These are phyloP conservation scores for Candida ponderosae DNA, from an alignment of 805 yeast species.

Conservation along the genomic window DNA sequence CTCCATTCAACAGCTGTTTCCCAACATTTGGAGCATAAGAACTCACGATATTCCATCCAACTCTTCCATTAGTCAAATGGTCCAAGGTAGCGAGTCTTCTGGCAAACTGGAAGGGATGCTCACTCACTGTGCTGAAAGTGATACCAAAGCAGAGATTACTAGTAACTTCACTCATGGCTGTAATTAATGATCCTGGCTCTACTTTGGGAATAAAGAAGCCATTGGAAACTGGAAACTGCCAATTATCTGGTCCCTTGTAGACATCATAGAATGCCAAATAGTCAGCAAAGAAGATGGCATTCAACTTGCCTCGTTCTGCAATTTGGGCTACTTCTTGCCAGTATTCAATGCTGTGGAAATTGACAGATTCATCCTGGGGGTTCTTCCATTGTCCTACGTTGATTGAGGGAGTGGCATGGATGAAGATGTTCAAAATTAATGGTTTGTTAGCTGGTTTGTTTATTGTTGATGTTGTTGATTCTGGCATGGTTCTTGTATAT, in stretches of 20 bases:
- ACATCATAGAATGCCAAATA: conserved; percentile 33
- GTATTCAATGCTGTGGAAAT: conserved; percentile 18
- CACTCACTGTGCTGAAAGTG: conserved; percentile 35
- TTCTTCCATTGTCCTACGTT: conserved; percentile 27
- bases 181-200: conserved; percentile 26
- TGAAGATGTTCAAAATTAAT: conserved; percentile 30
- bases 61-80: conserved; percentile 32
- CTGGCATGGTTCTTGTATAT: background rate
- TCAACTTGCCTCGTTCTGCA: conserved; percentile 30
- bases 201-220: conserved; percentile 22
- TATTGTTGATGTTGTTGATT: no score
- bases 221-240: conserved; percentile 23
- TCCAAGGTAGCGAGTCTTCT: conserved; percentile 34
- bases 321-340: conserved; percentile 30
- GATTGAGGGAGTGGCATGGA: conserved; percentile 22
- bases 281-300: conserved; percentile 32
- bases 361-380: conserved; percentile 6
- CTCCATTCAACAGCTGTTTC: conserved; percentile 28
- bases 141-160: conserved; percentile 31
- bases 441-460: conserved; percentile 9
- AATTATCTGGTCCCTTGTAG: conserved; percentile 30
- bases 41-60: conserved; percentile 42
- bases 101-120: conserved; percentile 33
- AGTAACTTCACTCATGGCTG: conserved; percentile 33
- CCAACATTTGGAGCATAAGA: conserved; percentile 36